Conservation (phyloP, 176 grass and related monocot species). For the Pharus latifolius region DNA sequence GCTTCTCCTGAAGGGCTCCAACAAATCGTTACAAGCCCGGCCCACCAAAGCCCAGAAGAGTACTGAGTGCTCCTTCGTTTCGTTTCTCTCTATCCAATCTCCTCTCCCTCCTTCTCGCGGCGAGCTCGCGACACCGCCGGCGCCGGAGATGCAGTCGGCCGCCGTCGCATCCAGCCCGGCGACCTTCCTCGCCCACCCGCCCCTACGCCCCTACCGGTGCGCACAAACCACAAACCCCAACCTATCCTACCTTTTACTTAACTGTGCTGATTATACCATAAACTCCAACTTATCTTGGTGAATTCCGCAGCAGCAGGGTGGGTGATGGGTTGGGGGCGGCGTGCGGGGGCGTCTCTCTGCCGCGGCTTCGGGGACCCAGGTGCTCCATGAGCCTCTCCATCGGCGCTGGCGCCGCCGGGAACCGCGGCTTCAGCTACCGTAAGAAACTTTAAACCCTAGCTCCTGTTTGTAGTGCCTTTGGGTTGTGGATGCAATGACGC, state of each 20-base stretch:
- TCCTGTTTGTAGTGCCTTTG: neutral
- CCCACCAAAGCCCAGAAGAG: no score
- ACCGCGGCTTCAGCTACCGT: constrained; percentile 57
- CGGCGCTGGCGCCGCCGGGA: constrained; percentile 25
- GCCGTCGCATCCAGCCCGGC: constrained; percentile 25
- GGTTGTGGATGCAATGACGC: constrained; percentile 7
- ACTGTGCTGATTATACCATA: no score
- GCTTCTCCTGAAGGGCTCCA: no score
- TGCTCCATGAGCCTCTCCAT: constrained; percentile 73
- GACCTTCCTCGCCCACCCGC: constrained; percentile 28
- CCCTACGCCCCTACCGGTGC: constrained; percentile 4
- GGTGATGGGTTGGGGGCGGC: neutral
- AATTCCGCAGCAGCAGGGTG: neutral
- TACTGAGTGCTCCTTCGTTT: no score
- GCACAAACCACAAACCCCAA: neutral
- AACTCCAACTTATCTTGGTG: neutral
- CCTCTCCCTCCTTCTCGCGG: neutral
- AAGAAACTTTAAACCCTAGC: neutral
- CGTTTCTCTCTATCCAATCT: constrained; percentile 24
- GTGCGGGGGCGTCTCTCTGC: constrained; percentile 17
- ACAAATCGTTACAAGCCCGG: no score
- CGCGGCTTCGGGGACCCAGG: constrained; percentile 25
- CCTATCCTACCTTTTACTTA: no score
- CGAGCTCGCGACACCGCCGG: neutral
- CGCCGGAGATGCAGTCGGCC: constrained; percentile 48